Base-by-base conservation (phyloP, 176 grass and related monocot genomes). In the Poa annua region DNA sequence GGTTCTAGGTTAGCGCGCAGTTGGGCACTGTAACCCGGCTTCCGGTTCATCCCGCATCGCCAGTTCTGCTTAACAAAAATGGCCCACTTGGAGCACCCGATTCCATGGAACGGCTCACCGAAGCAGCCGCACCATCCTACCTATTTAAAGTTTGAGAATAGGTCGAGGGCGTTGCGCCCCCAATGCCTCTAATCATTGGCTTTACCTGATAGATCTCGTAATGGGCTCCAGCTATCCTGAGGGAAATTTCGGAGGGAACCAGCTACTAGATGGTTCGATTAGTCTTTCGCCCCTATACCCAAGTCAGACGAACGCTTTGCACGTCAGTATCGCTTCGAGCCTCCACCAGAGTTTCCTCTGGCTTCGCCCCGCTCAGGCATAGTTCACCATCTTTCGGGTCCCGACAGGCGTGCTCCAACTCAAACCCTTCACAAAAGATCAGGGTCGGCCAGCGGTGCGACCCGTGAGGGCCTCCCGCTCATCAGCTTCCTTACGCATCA, bases 61-160 rank as follows among this genome's bases (percentile, higher is more conserved):
- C 74, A 90, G 65, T 74, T 86, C 22, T 86, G 78, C 83, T 90
- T 90, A 86, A 78, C 79, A 86, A 90, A 86, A 90, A 90, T 90
- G 79, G 79, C 79, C 84, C 84, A 86, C 84, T 86, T 84, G 54
- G 66, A 80, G 81, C 87, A 63, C 63, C 55, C 39, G 79, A 78
- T 88, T 87, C 79, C 13, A 0, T 42, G 35, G 54, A n/a, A n/a
- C n/a, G n/a, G n/a, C n/a, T n/a, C n/a, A n/a, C n/a, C n/a, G n/a
- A n/a, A n/a, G n/a, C n/a, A 7, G n/a, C n/a, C 81, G n/a, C 70
- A 72, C 89, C 89, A 74, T 89, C 87, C 80, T 88, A 90, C 86
- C 88, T 91, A 94, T 94, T 94, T 94, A 91, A 94, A 91, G 92
- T 94, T 94, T 94, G 92, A 91, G 89, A 94, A 91, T 91, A 87